A percentile compares a stretch with the other conserved stretches of the same genome.
These are phyloP conservation scores for Drechslerella coelobrocha DNA, from an alignment of 2,329 filamentous ascomycete genomes.

Conservation along the genomic window DNA sequence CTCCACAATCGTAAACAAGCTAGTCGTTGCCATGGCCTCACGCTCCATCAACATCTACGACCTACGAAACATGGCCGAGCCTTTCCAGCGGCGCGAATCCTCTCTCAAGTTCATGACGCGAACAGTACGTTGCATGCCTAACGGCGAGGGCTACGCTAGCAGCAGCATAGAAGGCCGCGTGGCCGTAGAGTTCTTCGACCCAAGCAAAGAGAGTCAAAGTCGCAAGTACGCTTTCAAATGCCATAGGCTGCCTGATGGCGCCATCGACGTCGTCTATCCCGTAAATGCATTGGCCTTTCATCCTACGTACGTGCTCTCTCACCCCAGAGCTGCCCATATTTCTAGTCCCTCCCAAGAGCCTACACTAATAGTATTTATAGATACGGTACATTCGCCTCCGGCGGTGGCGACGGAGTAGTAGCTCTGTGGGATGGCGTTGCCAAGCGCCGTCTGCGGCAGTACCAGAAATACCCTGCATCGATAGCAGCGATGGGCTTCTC, in stretches of 20 bases:
- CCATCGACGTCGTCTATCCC: constrained; percentile 83
- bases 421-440: constrained; percentile 90
- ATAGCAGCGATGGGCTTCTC: constrained; percentile 81
- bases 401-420: constrained; percentile 89
- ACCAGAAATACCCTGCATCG: constrained; percentile 80
- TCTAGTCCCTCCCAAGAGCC: neutral
- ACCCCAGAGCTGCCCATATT: neutral
- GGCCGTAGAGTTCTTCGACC: constrained; percentile 97
- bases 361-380: constrained; percentile 25
- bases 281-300: constrained; percentile 92
- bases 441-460: constrained; percentile 87
- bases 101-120: constrained; percentile 96
- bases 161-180: constrained; percentile 93
- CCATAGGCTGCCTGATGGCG: constrained; percentile 76
- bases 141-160: constrained; percentile 90
- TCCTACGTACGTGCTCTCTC: constrained; percentile 64
- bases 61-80: constrained; percentile 73
- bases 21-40: constrained; percentile 94
- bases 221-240: constrained; percentile 99
- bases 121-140: constrained; percentile 93
- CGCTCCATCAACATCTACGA: constrained; percentile 96
- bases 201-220: constrained; percentile 81
- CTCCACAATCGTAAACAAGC: constrained; percentile 75
- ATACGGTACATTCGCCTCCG: constrained; percentile 83
- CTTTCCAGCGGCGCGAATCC: constrained; percentile 92